Evolutionary conservation across 2,329 filamentous ascomycete genomes (phyloP), one percentile per base, ranked within the genome.

Genomic region (Lachnellula subtilissima): DNA sequence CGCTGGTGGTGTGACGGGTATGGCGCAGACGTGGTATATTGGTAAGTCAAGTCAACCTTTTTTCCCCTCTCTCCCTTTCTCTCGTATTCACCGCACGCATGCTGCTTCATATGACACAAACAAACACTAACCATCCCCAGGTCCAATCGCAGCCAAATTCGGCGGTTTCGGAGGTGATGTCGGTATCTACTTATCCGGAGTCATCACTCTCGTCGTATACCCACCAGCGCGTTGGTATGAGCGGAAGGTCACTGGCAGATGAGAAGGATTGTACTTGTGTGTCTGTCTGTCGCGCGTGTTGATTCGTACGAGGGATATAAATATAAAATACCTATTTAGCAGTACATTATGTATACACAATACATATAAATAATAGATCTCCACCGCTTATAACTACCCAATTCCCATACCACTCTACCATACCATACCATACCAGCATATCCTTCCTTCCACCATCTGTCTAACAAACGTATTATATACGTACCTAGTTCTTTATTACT

Each of bases 1-100:
- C 14, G 67, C 61, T 25, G 67, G 67, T 47, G 67, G 66, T 57
- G 57, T 69, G 14, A 60, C 66, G 2, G 67, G 67, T 5, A 69
- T 69, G 66, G 32, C 56, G 1, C 67, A 69, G 49, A 67, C 61
- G 8, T 69, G 66, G 65, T 69, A 68, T 58, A 56, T 66, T 36
- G 67, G 65, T 63, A 63, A 46, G 61, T 52, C 15, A n/a, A 37
- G 14, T 12, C 23, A 17, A 9, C 25, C 19, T 17, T 25, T 54
- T 23, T 22, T 42, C n/a, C 28, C 17, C 12, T 23, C 25, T 8
- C 8, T 32, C 9, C 8, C 8, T 11, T 32, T 11, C 28, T 3
- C 8, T 32, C 28, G 2, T 32, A 28, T 28, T 0, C 1, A 28
- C 6, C 7, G 23, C 23, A 25, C 23, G 23, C 23, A 25, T 7